These are phyloP conservation scores for Corrigiola litoralis DNA, from an alignment of 179 eudicot genomes.

Conservation along the genomic window DNA sequence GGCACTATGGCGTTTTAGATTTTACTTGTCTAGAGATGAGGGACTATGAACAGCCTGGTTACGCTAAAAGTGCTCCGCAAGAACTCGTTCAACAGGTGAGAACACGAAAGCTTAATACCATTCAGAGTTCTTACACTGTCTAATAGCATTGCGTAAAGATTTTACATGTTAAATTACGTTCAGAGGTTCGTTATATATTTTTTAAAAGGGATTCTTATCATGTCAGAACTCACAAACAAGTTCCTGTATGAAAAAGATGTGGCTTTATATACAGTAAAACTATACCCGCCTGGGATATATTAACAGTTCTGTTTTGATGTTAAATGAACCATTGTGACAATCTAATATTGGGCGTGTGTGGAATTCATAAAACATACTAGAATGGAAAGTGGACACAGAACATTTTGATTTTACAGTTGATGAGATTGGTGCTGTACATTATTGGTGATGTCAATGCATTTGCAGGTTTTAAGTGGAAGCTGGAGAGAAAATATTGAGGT, in stretches of 20 bases:
- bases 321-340: background rate
- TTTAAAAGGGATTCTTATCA: too few relatives aligned
- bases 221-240: background rate
- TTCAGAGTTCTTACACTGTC: background rate
- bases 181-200: background rate
- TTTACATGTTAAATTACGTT: too few relatives aligned
- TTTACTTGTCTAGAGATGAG: slow-evolving; percentile 90
- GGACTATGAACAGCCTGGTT: slow-evolving; percentile 54
- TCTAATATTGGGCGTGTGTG: background rate
- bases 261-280: background rate
- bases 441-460: background rate
- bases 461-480: slow-evolving; percentile 64
- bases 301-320: background rate
- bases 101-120: background rate
- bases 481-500: slow-evolving; percentile 60
- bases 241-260: background rate
- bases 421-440: background rate
- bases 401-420: background rate
- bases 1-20: slow-evolving; percentile 54
- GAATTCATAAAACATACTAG: too few relatives aligned
- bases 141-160: background rate
- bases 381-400: too few relatives aligned
- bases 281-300: too few relatives aligned
- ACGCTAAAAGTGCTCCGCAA: slow-evolving; percentile 66
- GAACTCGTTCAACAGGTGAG: slow-evolving; percentile 81